phyloP scores from a whole-genome alignment of 1,284 basidiomycete genomes.

The Pterulicium gracile region DNA sequence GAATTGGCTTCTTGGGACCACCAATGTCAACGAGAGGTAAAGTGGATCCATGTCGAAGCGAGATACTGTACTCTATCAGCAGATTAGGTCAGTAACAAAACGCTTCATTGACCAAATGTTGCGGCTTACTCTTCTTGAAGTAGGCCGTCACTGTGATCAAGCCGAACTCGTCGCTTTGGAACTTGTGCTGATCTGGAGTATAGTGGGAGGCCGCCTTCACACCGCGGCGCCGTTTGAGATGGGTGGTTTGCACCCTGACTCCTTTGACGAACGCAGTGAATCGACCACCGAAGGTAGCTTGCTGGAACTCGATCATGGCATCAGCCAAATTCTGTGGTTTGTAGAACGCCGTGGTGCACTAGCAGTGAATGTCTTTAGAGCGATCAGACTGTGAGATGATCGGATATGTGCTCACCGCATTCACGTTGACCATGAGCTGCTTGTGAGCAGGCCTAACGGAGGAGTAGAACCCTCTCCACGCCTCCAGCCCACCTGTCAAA shows the following conservation, averaged over 20 bases:
- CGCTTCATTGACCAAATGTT: too few species aligned
- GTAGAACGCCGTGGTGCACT: constrained; percentile 63
- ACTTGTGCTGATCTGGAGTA: constrained; percentile 34
- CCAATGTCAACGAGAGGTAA: constrained; percentile 53
- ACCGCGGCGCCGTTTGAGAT: constrained; percentile 41
- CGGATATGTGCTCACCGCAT: constrained; percentile 38
- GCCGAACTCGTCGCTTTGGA: constrained; percentile 42
- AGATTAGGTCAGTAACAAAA: too few species aligned
- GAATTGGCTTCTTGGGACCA: constrained; percentile 23
- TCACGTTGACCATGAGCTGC: constrained; percentile 64
- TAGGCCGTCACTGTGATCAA: constrained; percentile 49
- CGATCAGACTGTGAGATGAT: constrained; percentile 17
- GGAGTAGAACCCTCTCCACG: constrained; percentile 56
- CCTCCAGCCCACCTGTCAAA: constrained; percentile 33
- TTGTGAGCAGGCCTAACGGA: constrained; percentile 56
- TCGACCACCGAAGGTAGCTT: constrained; percentile 21
- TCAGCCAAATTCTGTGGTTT: constrained; percentile 49
- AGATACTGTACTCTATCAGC: constrained; percentile 45
- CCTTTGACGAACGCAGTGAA: constrained; percentile 44
- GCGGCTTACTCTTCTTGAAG: constrained; percentile 43
- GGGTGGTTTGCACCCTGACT: constrained; percentile 44
- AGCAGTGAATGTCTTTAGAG: constrained; percentile 44
- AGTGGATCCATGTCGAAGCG: constrained; percentile 33
- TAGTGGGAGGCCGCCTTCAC: constrained; percentile 33
- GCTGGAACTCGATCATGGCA: constrained; percentile 37